Conservation (phyloP, 495 filamentous ascomycete genomes). For the Penicillium argentinense region DNA sequence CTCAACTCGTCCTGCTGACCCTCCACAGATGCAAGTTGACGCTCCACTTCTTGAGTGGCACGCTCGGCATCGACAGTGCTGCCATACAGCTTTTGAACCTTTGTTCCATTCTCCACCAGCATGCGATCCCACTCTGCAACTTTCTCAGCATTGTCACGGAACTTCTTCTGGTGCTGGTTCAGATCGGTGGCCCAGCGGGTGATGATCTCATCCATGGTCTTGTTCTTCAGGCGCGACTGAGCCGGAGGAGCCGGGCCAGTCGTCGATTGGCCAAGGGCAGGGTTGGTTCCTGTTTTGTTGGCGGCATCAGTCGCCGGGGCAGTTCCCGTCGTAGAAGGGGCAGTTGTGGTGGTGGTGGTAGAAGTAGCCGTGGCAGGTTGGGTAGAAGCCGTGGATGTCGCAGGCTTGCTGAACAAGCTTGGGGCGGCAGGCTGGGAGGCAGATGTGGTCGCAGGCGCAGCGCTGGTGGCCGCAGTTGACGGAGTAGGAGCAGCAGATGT, state of each 20-base stretch:
- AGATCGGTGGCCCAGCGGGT: conserved; percentile 96
- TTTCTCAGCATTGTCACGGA: conserved; percentile 81
- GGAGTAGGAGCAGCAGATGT: conserved; percentile 34
- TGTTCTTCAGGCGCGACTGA: conserved; percentile 89
- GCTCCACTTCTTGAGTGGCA: conserved; percentile 85
- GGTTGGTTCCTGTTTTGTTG: conserved; percentile 25
- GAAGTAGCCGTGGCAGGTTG: conserved; percentile 26
- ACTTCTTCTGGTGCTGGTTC: conserved; percentile 93
- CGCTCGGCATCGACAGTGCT: conserved; percentile 89
- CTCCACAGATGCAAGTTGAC: conserved; percentile 83
- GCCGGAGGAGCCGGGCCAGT: conserved; percentile 72
- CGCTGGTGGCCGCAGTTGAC: conserved; percentile 28
- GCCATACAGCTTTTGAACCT: conserved; percentile 84
- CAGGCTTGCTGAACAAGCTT: conserved; percentile 29
- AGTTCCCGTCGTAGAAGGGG: conserved; percentile 25
- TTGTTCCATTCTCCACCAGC: conserved; percentile 87
- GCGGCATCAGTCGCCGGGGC: conserved; percentile 27
- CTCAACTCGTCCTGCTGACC: conserved; percentile 87
- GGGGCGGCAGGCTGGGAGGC: not conserved
- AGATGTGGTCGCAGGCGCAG: conserved; percentile 9
- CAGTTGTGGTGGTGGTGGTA: conserved; percentile 25
- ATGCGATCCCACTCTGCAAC: conserved; percentile 89
- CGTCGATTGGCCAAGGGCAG: conserved; percentile 66
- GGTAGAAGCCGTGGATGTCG: conserved; percentile 25
- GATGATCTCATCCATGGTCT: conserved; percentile 99